Evolutionary conservation across 2,329 filamentous ascomycete species (phyloP).

Genomic region (Hypoxylon sp.): DNA sequence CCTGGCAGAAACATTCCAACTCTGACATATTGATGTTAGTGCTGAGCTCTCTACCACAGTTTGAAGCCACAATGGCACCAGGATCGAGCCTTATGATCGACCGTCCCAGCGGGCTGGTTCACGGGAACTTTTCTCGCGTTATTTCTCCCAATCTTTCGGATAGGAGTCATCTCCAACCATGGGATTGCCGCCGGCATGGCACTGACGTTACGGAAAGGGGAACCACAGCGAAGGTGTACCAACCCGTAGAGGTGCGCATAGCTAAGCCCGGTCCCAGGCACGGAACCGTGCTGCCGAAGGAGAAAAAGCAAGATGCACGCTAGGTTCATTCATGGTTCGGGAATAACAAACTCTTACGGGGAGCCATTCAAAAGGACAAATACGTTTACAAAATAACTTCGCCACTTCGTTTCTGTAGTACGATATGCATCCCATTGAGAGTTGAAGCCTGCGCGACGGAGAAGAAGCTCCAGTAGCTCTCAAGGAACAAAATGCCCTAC

Average conservation of each 20-base stretch:
- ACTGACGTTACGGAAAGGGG: slow-evolving; percentile 22
- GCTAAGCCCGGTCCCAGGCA: slow-evolving; percentile 19
- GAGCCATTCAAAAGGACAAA: slow-evolving; percentile 11
- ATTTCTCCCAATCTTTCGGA: slow-evolving; percentile 32
- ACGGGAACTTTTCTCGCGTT: slow-evolving; percentile 30
- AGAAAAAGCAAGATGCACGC: slow-evolving; percentile 11
- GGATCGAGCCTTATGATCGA: slow-evolving; percentile 34
- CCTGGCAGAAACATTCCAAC: slow-evolving; percentile 29
- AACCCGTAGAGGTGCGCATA: slow-evolving; percentile 29
- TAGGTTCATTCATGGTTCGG: slow-evolving; percentile 32
- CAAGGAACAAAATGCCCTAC: slow-evolving; percentile 16
- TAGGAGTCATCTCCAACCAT: slow-evolving; percentile 25
- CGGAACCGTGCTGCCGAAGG: slow-evolving; percentile 35
- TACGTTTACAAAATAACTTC: slow-evolving; percentile 15
- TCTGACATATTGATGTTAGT: slow-evolving; percentile 25
- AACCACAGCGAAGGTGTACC: slow-evolving; percentile 23
- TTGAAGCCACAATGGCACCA: slow-evolving; percentile 17
- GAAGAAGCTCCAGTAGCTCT: slow-evolving; percentile 6
- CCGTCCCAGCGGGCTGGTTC: slow-evolving; percentile 27
- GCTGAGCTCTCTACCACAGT: slow-evolving; percentile 12
- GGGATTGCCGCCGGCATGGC: slow-evolving; percentile 17
- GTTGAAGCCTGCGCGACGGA: slow-evolving; percentile 7
- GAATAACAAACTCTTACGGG: slow-evolving; percentile 23
- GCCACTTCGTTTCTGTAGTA: slow-evolving; percentile 25
- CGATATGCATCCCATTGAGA: slow-evolving; percentile 17